Base-by-base conservation (phyloP, 768 basidiomycete species). In the Lactarius tabidus region DNA sequence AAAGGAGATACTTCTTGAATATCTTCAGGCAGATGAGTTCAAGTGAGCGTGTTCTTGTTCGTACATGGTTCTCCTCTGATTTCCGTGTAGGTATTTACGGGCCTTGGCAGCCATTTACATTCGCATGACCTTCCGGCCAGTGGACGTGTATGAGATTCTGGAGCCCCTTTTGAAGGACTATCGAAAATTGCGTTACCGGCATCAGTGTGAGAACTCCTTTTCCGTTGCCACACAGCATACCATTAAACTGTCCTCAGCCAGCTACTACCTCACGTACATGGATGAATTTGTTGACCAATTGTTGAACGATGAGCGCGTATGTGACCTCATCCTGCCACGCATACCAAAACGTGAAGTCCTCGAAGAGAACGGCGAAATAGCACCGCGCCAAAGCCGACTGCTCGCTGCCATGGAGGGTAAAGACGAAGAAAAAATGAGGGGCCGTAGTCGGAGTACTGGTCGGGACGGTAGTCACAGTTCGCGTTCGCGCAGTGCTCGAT, bases 161-260 rank as follows among this genome's bases (percentile, higher is more conserved):
- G 97, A 99, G 75, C 97, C 97, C 2, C 76, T 98, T 17, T 83
- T 98, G 69, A 95, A 93, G 74, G 97, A 99, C 74, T 98, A 87
- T 73, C 78, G 93, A 66, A 99, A 98, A 76, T 76, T 99, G 54
- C 87, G 96, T 15, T 78, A 85, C 67, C 82, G 91, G 57, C 83
- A 87, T 69, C 90, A 88, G 83, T 79, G 96, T 95, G 72, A 66
- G 88, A 74, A 20, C 48, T 64, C n/a, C 9, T 39, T 62, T 20
- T 38, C 18, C 52, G 3, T 41, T 7, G 17, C 17, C 53, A 23
- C 39, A 14, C 39, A 31, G 52, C 39, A 9, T 38, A 20, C 57
- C 58, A 65, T 23, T 67, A 53, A 33, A 54, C 53, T 63, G 26
- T 6, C 23, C n/a, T 55, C 67, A 98, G 96, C 84, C 68, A 95